phyloP scores from a whole-genome alignment of 257 asterid genomes.

The Lavandula angustifolia region DNA sequence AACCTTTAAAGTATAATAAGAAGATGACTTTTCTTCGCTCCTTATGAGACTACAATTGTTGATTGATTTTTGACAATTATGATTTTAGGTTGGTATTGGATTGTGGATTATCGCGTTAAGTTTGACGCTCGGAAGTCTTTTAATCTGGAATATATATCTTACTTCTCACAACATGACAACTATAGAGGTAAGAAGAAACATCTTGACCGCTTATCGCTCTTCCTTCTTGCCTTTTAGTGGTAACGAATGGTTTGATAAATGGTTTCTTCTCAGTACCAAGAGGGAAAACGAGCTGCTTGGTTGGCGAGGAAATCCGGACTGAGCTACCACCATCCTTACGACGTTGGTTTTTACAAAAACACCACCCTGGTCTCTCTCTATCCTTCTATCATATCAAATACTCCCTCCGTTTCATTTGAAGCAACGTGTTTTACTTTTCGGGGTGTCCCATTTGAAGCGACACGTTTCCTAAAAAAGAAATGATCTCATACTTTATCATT shows the following conservation, averaged over 20 bases:
- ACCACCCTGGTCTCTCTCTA: constrained; percentile 57
- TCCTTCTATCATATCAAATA: constrained; percentile 6
- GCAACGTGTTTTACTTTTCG: too few species aligned
- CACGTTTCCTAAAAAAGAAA: too few species aligned
- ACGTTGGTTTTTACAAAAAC: constrained; percentile 71
- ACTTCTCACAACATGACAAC: constrained; percentile 78
- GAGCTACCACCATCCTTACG: constrained; percentile 74
- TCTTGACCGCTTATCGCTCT: constrained; percentile 2
- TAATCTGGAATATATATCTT: constrained; percentile 88
- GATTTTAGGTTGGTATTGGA: constrained; percentile 61
- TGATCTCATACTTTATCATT: too few species aligned
- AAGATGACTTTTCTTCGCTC: constrained; percentile 14
- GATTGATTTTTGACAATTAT: constrained; percentile 2
- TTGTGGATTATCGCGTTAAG: constrained; percentile 46
- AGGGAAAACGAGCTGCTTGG: constrained; percentile 83
- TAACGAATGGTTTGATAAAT: constrained; percentile 28
- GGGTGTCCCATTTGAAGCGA: too few species aligned
- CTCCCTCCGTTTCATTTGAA: too few species aligned
- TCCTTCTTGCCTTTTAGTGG: constrained; percentile 4
- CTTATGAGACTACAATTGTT: background rate
- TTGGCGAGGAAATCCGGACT: constrained; percentile 88
- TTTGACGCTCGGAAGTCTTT: constrained; percentile 63
- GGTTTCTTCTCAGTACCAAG: constrained; percentile 56
- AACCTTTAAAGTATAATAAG: too few species aligned
- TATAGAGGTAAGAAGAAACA: constrained; percentile 67